These are phyloP conservation scores for Aspergillus coremiiformis DNA, from an alignment of 495 filamentous ascomycete genomes.

Conservation along the genomic window DNA sequence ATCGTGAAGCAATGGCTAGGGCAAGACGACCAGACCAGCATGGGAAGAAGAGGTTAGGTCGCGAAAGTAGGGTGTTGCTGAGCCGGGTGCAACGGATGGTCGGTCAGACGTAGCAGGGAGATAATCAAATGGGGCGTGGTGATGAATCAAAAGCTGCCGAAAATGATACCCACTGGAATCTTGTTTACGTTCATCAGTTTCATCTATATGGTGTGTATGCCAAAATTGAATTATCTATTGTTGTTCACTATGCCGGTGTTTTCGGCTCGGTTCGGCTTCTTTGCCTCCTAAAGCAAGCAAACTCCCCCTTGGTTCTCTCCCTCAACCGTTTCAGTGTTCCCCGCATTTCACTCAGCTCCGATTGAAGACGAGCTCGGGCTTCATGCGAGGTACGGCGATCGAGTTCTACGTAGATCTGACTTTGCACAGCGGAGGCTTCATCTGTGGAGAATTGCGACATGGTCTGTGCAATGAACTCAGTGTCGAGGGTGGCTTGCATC, in stretches of 20 bases:
- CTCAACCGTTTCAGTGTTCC: slow-evolving; percentile 72
- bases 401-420: slow-evolving; percentile 80
- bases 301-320: slow-evolving; percentile 77
- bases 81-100: slow-evolving; percentile 74
- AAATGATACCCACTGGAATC: slow-evolving; percentile 20
- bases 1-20: slow-evolving; percentile 64
- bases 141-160: slow-evolving; percentile 3
- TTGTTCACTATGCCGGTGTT: slow-evolving; percentile 1
- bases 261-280: slow-evolving; percentile 22
- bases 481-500: slow-evolving; percentile 95
- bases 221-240: background rate
- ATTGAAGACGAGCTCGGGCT: slow-evolving; percentile 68
- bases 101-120: slow-evolving; percentile 21
- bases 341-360: slow-evolving; percentile 83
- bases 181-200: background rate
- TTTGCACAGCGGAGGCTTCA: slow-evolving; percentile 69
- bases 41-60: slow-evolving; percentile 76
- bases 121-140: background rate
- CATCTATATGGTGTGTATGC: background rate
- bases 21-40: slow-evolving; percentile 66
- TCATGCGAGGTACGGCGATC: slow-evolving; percentile 82
- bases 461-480: slow-evolving; percentile 94
- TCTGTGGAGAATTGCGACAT: slow-evolving; percentile 80
- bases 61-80: slow-evolving; percentile 75
- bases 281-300: slow-evolving; percentile 65